A percentile compares a stretch with the other conserved stretches of the same genome.
These are phyloP conservation scores for Dendrobium officinale DNA, from an alignment of 106 monocot species.

Conservation along the genomic window DNA sequence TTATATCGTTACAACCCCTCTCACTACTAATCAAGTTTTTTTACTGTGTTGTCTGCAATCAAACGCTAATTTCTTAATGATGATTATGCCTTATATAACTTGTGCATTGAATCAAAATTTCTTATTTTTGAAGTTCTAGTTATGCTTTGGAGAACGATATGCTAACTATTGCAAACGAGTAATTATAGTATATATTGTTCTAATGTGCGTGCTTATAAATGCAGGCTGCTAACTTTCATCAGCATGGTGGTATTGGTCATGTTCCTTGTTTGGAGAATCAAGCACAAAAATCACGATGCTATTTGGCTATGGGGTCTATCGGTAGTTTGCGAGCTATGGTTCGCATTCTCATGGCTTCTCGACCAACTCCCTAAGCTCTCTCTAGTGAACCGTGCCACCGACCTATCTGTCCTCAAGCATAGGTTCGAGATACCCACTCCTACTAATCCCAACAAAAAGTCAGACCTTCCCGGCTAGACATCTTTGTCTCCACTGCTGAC, in stretches of 20 bases:
- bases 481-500: conserved; percentile 56
- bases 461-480: conserved; percentile 63
- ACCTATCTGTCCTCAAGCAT: conserved; percentile 34
- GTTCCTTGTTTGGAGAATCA: conserved; percentile 50
- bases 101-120: no score
- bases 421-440: conserved; percentile 35
- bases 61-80: no score
- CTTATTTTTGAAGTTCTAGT: no score
- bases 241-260: conserved; percentile 33
- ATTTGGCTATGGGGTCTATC: conserved; percentile 75
- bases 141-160: no score
- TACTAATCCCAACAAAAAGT: conserved; percentile 29
- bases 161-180: no score
- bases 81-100: neutral
- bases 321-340: conserved; percentile 63
- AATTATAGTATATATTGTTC: no score
- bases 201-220: neutral
- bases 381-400: conserved; percentile 53
- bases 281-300: conserved; percentile 45
- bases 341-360: conserved; percentile 71
- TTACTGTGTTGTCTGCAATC: no score
- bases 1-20: no score
- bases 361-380: conserved; percentile 65
- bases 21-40: no score
- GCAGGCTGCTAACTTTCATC: conserved; percentile 38